A percentile compares a stretch with the other conserved stretches of the same genome.
These are phyloP conservation scores for Acacia crassicarpa DNA, from an alignment of 306 rosid species.

Conservation along the genomic window DNA sequence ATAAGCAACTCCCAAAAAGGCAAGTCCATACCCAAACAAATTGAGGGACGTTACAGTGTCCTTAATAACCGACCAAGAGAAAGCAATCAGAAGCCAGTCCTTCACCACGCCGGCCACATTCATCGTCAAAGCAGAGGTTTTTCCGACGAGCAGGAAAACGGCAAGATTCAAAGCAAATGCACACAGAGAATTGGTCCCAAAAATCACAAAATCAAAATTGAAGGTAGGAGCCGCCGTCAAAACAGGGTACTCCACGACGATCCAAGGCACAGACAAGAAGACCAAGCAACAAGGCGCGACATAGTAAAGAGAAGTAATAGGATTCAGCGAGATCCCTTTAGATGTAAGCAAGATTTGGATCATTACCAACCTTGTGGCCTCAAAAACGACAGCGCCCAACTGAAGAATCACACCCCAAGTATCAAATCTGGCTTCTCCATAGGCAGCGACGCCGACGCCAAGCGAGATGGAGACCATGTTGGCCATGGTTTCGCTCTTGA, in stretches of 20 bases:
- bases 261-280: constrained; percentile 56
- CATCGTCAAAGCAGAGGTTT: constrained; percentile 68
- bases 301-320: constrained; percentile 60
- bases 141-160: constrained; percentile 61
- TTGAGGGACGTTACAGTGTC: constrained; percentile 62
- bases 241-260: constrained; percentile 53
- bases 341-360: constrained; percentile 66
- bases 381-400: constrained; percentile 62
- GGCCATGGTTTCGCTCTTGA: constrained; percentile 54
- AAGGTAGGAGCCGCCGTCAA: constrained; percentile 42
- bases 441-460: constrained; percentile 61
- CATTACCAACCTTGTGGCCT: constrained; percentile 63
- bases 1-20: constrained; percentile 59
- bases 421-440: constrained; percentile 61
- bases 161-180: constrained; percentile 67
- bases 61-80: constrained; percentile 69
- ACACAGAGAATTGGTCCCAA: constrained; percentile 58
- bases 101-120: constrained; percentile 70
- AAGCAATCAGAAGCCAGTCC: constrained; percentile 63
- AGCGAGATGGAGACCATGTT: constrained; percentile 66
- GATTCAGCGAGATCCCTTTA: constrained; percentile 61
- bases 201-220: constrained; percentile 50
- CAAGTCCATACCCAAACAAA: constrained; percentile 60
- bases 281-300: constrained; percentile 61
- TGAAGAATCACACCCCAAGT: constrained; percentile 61